These are phyloP conservation scores for Penicillium sp. DNA, from an alignment of 2,329 filamentous ascomycete genomes.

Conservation along the genomic window DNA sequence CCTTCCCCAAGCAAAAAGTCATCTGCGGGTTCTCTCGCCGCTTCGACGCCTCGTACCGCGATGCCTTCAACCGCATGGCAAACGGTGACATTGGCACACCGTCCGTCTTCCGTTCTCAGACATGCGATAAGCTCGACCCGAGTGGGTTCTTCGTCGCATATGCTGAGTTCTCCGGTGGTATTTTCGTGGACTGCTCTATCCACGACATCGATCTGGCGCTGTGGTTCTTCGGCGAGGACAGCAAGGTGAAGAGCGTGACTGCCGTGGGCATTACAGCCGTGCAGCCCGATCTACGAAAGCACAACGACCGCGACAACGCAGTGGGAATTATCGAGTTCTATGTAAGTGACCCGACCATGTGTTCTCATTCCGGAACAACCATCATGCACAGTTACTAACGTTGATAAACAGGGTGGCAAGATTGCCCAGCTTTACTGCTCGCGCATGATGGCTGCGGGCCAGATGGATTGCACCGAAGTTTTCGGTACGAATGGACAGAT, in stretches of 20 bases:
- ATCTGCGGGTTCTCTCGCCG: slow-evolving; percentile 65
- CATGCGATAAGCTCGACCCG: slow-evolving; percentile 64
- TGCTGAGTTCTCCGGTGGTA: slow-evolving; percentile 63
- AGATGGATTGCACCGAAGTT: slow-evolving; percentile 66
- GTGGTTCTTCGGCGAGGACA: slow-evolving; percentile 61
- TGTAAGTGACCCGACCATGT: background rate
- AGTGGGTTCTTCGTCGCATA: slow-evolving; percentile 68
- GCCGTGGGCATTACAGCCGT: slow-evolving; percentile 59
- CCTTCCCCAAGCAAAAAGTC: slow-evolving; percentile 56
- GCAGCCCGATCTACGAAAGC: slow-evolving; percentile 55
- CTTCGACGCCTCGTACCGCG: slow-evolving; percentile 65
- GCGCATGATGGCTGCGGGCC: slow-evolving; percentile 67
- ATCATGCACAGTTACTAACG: background rate
- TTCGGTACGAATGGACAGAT: slow-evolving; percentile 66
- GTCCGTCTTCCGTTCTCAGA: slow-evolving; percentile 62
- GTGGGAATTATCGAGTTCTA: slow-evolving; percentile 65
- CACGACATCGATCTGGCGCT: slow-evolving; percentile 67
- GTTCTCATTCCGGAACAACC: background rate
- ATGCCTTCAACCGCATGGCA: slow-evolving; percentile 55
- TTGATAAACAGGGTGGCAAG: slow-evolving; percentile 46
- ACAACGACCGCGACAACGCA: slow-evolving; percentile 61
- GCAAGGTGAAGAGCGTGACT: slow-evolving; percentile 54
- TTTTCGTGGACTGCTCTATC: slow-evolving; percentile 68
- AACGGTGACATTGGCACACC: slow-evolving; percentile 59
- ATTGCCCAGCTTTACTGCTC: slow-evolving; percentile 64